phyloP scores from a whole-genome alignment of 164 flowering plant genomes.

The Chimonanthus salicifolius region DNA sequence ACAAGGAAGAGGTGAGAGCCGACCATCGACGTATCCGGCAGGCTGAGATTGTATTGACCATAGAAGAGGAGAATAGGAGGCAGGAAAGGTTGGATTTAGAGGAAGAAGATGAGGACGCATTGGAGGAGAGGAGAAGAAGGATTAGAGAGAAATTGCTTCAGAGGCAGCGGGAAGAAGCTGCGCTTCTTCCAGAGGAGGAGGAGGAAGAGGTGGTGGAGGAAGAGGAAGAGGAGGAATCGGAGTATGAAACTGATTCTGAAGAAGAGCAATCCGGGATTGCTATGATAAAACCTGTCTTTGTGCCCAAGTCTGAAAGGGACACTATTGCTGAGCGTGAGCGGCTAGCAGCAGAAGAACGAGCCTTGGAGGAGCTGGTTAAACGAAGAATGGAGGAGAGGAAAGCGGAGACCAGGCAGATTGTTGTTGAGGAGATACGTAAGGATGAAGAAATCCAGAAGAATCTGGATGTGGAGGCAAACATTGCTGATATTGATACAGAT shows the following conservation, averaged over 20 bases:
- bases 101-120: conserved; percentile 74
- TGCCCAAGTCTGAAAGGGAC: conserved; percentile 77
- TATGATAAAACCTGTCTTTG: conserved; percentile 81
- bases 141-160: conserved; percentile 53
- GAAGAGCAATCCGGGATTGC: conserved; percentile 57
- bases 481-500: conserved; percentile 79
- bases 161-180: conserved; percentile 51
- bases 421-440: conserved; percentile 67
- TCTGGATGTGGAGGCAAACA: conserved; percentile 53
- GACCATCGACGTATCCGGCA: conserved; percentile 78
- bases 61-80: conserved; percentile 63
- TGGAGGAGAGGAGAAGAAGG: conserved; percentile 64
- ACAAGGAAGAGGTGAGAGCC: conserved; percentile 71
- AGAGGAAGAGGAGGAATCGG: conserved; percentile 73
- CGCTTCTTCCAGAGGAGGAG: conserved; percentile 33
- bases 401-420: conserved; percentile 61
- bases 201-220: conserved; percentile 65
- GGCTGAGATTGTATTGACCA: conserved; percentile 82
- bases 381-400: conserved; percentile 60
- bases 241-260: conserved; percentile 90
- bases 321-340: conserved; percentile 82
- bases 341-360: conserved; percentile 66
- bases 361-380: conserved; percentile 54
- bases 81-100: conserved; percentile 53
- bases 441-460: conserved; percentile 65